Percentiles rank a stretch among this genome's conserved stretches.
These are phyloP conservation scores for Ceratocystis eucalypticola DNA, from an alignment of 2,329 filamentous ascomycete genomes.

Conservation along the genomic window DNA sequence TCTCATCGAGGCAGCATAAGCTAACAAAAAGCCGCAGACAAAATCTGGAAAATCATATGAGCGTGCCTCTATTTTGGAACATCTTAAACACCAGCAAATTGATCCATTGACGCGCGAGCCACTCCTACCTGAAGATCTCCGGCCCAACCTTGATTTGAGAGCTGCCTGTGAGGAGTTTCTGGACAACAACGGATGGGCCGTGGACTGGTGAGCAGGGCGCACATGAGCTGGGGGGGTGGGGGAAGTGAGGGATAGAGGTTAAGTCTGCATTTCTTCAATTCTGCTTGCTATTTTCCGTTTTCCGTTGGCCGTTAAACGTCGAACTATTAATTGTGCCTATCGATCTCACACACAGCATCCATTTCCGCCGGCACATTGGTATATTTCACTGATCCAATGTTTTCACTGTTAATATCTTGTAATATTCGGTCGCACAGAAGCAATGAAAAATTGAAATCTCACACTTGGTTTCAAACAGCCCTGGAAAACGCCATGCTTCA, in stretches of 20 bases:
- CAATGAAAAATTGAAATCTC: no score
- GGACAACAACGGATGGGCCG: slow-evolving; percentile 78
- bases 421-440: no score
- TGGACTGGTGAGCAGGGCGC: slow-evolving; percentile 54
- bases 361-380: no score
- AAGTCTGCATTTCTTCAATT: neutral
- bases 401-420: no score
- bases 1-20: neutral
- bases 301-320: neutral
- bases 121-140: slow-evolving; percentile 52
- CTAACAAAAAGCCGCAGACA: slow-evolving; percentile 35
- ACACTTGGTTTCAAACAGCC: no score
- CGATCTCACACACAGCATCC: no score
- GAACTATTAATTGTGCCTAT: no score
- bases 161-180: slow-evolving; percentile 77
- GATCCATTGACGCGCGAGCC: slow-evolving; percentile 78
- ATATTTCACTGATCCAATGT: no score
- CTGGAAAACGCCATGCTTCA: no score
- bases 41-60: slow-evolving; percentile 87
- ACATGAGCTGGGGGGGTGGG: no score
- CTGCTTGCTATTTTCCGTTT: neutral
- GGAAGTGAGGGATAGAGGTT: neutral
- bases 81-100: slow-evolving; percentile 58
- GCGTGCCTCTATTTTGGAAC: slow-evolving; percentile 69
- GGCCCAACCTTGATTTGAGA: slow-evolving; percentile 69